Base-by-base conservation (phyloP, 352 stramenopile species). In the Phytophthora citrophthora region DNA sequence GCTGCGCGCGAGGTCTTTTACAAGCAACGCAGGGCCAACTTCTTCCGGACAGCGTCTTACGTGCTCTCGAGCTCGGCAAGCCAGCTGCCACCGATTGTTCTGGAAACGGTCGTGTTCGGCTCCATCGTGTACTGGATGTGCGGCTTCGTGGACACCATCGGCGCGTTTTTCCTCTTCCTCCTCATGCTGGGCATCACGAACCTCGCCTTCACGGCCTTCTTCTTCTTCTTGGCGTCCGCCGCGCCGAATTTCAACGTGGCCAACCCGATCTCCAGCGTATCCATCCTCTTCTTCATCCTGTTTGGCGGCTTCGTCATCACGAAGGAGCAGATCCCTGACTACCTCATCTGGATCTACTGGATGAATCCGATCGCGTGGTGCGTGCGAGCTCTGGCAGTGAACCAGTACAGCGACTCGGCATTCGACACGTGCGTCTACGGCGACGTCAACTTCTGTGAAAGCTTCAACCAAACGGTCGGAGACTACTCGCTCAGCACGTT, bases 101-200 rank as follows among this genome's bases (percentile, higher is more conserved):
- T 61, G 53, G 54, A 63, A 18, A 55, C 40, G 52, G 63, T 91
- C 2, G 49, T 90, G 20, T 94, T 94, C 74, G 67, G 69, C 31
- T 59, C 62, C 12, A 68, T 81, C 12, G 54, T 40, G 7, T 40
- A 40, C 34, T 83, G 64, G 59, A 76, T 83, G 55, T 69, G 58
- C 27, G 75, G 70, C 16, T 81, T 95, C n/a, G 67, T 74, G 13
- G n/a, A 49, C 3, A 59, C 45, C 1, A 43, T 51, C 9, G 38
- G 20, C 4, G 43, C 38, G 4, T 72, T 58, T 43, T 13, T 52
- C 4, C 56, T 59, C 10, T 84, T 81, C 54, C 12, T 76, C 13
- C 12, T 74, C 1, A 64, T 90, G 8, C 72, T 96, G 23, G 69
- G 89, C 61, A 36, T 51, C 71, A 82, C 74, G n/a, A 79, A 72